phyloP scores from a whole-genome alignment of 768 basidiomycete species.

The Boletus huronensis region DNA sequence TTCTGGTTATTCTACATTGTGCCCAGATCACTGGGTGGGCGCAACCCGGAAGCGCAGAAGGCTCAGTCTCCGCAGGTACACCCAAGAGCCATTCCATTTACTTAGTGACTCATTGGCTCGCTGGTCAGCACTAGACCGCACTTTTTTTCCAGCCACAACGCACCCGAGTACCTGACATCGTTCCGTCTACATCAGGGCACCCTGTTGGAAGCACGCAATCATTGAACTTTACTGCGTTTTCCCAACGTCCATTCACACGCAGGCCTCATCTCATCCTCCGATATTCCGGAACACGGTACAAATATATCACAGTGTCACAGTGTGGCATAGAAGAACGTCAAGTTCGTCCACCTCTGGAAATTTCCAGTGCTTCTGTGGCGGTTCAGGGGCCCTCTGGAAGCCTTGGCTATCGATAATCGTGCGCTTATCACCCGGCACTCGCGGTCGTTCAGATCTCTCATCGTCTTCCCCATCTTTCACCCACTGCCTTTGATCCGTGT shows the following conservation, averaged over 20 bases:
- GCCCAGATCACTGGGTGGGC: background rate
- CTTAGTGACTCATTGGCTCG: background rate
- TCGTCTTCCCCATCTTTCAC: background rate
- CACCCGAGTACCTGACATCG: background rate
- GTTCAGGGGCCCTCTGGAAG: conserved; percentile 19
- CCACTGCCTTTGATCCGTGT: background rate
- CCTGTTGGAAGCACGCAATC: conserved; percentile 10
- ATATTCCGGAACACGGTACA: conserved; percentile 6
- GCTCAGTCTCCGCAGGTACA: background rate
- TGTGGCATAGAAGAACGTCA: conserved; percentile 17
- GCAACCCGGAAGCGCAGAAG: conserved; percentile 7
- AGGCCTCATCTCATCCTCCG: conserved; percentile 8
- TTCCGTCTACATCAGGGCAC: conserved; percentile 4
- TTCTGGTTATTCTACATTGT: background rate
- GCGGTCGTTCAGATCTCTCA: conserved; percentile 1
- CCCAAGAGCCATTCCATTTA: background rate
- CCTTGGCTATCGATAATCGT: conserved; percentile 23
- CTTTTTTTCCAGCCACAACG: background rate
- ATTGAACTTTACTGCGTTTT: conserved; percentile 15
- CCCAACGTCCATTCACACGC: conserved; percentile 18
- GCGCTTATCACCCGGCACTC: conserved; percentile 19
- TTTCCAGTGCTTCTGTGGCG: conserved; percentile 28
- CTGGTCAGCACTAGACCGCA: background rate
- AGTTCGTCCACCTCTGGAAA: conserved; percentile 21
- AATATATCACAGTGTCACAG: conserved; percentile 19